phyloP scores from a whole-genome alignment of 805 yeast species.

The Monosporozyma solicola region DNA sequence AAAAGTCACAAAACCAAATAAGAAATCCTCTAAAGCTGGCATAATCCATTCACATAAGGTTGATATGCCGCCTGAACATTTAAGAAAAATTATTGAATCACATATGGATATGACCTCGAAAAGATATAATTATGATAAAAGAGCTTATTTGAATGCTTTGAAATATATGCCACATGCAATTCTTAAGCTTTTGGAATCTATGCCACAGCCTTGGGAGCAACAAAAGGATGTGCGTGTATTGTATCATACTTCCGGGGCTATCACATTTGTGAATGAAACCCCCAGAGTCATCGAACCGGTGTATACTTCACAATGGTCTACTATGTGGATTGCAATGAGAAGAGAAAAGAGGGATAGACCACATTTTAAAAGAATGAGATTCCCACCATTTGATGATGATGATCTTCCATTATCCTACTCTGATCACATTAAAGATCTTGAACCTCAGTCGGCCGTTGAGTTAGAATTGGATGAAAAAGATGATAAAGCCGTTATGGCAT shows the following conservation, averaged over 20 bases:
- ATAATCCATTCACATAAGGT: slow-evolving; percentile 52
- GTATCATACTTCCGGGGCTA: slow-evolving; percentile 88
- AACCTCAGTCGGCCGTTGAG: slow-evolving; percentile 62
- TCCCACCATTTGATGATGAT: slow-evolving; percentile 96
- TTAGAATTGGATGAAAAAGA: slow-evolving; percentile 56
- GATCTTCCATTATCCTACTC: slow-evolving; percentile 83
- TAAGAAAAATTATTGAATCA: slow-evolving; percentile 71
- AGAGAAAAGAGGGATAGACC: slow-evolving; percentile 85
- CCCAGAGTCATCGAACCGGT: slow-evolving; percentile 91
- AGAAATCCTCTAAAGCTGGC: slow-evolving; percentile 26
- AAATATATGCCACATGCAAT: slow-evolving; percentile 96
- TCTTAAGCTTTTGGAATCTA: slow-evolving; percentile 78
- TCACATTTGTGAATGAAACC: slow-evolving; percentile 85
- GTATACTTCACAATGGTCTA: slow-evolving; percentile 91
- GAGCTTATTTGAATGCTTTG: slow-evolving; percentile 81
- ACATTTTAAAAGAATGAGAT: slow-evolving; percentile 83
- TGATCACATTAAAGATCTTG: slow-evolving; percentile 68
- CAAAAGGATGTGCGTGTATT: slow-evolving; percentile 76
- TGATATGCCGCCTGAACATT: slow-evolving; percentile 90
- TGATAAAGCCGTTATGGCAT: slow-evolving; percentile 53
- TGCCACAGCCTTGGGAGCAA: slow-evolving; percentile 99
- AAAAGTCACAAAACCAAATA: slow-evolving; percentile 7
- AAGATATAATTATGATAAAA: slow-evolving; percentile 72
- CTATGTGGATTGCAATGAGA: slow-evolving; percentile 88
- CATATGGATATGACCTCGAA: slow-evolving; percentile 80